These are phyloP conservation scores for Naematelia aurantialba DNA, from an alignment of 768 basidiomycete genomes.

Conservation along the genomic window DNA sequence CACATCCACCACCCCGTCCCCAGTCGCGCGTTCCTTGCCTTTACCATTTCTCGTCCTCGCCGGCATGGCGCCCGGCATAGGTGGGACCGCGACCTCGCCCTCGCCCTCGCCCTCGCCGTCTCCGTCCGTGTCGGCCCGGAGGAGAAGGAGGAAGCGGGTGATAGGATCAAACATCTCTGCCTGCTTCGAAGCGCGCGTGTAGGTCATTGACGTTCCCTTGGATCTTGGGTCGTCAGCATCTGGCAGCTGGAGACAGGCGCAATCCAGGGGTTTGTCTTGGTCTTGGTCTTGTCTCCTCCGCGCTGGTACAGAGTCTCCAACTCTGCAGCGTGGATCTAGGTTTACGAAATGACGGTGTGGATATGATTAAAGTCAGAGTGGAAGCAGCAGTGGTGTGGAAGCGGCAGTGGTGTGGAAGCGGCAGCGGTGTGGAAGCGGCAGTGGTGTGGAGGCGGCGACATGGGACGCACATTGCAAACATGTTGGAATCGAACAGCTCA, in stretches of 20 bases:
- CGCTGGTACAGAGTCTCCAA: no score
- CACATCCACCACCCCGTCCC: slow-evolving; percentile 17
- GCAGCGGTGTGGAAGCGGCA: no score
- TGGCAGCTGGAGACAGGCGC: no score
- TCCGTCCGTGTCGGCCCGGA: neutral
- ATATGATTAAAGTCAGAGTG: no score
- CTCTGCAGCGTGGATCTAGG: neutral
- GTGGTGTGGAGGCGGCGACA: no score
- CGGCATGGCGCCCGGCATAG: slow-evolving; percentile 7
- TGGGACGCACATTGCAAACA: neutral
- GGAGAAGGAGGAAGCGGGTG: slow-evolving; percentile 27
- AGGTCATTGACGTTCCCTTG: slow-evolving; percentile 15
- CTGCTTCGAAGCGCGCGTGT: slow-evolving; percentile 19
- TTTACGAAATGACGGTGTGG: no score
- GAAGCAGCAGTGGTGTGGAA: no score
- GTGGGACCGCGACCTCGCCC: neutral
- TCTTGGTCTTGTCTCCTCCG: no score
- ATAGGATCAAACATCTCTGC: slow-evolving; percentile 35
- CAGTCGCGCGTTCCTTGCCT: slow-evolving; percentile 2
- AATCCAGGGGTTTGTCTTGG: no score
- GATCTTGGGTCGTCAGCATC: no score
- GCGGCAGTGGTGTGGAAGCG: no score
- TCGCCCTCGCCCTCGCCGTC: no score
- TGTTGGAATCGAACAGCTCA: neutral
- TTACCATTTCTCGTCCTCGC: neutral